A percentile compares a stretch with the other conserved stretches of the same genome.
phyloP scores from a whole-genome alignment of 116 monocot genomes.

The Cymodocea nodosa region DNA sequence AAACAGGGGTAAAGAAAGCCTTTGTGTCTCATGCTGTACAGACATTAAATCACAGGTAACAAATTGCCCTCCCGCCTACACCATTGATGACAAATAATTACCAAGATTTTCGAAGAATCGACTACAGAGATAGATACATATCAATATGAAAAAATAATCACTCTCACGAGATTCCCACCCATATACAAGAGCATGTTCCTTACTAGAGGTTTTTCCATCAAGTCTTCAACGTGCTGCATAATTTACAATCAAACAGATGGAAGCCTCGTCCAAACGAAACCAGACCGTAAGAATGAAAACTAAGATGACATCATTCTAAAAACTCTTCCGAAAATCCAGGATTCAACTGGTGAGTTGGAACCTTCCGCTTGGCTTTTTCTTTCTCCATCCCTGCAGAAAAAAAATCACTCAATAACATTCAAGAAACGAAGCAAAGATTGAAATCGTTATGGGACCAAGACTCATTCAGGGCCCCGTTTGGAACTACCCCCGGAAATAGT shows the following conservation, averaged over 20 bases:
- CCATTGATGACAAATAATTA: background rate
- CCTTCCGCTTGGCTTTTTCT: slow-evolving; percentile 59
- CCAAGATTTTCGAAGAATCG: background rate
- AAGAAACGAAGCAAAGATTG: no score
- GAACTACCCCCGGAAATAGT: no score
- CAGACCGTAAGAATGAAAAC: background rate
- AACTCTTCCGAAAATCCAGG: background rate
- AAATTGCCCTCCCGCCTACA: background rate
- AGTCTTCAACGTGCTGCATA: background rate
- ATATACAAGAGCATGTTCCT: background rate
- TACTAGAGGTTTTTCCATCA: background rate
- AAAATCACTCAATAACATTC: background rate
- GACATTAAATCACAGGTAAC: background rate
- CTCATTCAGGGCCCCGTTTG: no score
- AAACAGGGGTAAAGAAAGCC: no score
- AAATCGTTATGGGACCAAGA: no score
- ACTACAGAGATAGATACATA: background rate
- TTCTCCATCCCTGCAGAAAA: slow-evolving; percentile 79
- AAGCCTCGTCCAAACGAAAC: background rate
- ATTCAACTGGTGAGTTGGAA: slow-evolving; percentile 55
- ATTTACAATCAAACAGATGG: background rate
- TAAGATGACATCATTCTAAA: background rate
- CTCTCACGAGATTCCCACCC: background rate
- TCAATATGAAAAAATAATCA: background rate
- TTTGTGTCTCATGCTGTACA: background rate